Evolutionary conservation across 768 basidiomycete genomes (phyloP), one percentile per base, ranked within the genome.

Genomic region (Tylopilus vinaceipallidus): DNA sequence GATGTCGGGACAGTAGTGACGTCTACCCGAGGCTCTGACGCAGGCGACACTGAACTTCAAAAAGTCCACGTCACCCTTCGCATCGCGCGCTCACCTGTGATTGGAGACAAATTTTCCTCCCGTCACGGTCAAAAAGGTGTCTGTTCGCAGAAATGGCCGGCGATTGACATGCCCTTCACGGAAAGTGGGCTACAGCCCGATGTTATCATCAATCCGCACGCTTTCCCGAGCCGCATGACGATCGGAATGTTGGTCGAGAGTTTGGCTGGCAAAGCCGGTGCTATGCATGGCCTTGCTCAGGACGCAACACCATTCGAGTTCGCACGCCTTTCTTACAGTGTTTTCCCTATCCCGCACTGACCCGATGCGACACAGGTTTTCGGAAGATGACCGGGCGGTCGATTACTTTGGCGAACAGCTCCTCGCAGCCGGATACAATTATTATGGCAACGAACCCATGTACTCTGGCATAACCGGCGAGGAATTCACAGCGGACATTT

Each of bases 221-320:
- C 97, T 14, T 99, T 99, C 77, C 97, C 97, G 2, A 90, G 86
- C 77, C 91, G 97, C 59, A 99, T 99, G 97, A 99, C 97, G 1
- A 99, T 99, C 60, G 97, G 97, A 51, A 99, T 99, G 97, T 85
- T 99, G 66, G 93, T 99, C 50, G 97, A 99, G 76, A 95, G 92
- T 71, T 86, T 98, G 84, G 97, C 97, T 0, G 97, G 97, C n/a
- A 99, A 99, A 70, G 89, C 97, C 2, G 97, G 97, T 50, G 89
- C 95, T 8, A 91, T 98, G 90, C 97, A 98, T 59, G 97, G 97
- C 36, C 77, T 99, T 20, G 94, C 97, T 13, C 97, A 99, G 67
- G 97, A 99, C 71, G 97, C 92, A 13, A 98, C 97, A 17, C 97
- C 97, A 16, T 99, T 98, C 81, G 89, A 89, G 92, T 95, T 62